These are phyloP conservation scores for Talaromyces islandicus DNA, from an alignment of 2,329 filamentous ascomycete species.

Conservation along the genomic window DNA sequence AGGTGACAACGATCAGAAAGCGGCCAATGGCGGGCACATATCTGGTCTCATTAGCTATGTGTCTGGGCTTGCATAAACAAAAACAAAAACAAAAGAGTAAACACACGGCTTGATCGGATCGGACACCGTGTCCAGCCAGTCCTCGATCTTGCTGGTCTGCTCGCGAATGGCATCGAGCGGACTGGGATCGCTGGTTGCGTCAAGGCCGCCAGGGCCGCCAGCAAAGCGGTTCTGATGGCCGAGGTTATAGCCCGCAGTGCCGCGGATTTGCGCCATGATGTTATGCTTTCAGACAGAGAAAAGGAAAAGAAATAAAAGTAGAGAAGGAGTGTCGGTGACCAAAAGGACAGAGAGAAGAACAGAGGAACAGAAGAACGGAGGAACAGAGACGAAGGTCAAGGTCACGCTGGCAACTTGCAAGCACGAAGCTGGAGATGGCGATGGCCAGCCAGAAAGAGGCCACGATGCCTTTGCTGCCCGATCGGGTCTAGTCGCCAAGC, in stretches of 20 bases:
- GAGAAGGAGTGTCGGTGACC: too few species aligned
- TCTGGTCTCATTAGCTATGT: conserved; percentile 43
- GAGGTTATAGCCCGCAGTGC: conserved; percentile 76
- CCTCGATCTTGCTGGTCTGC: conserved; percentile 98
- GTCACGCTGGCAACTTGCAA: background rate
- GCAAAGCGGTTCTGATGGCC: conserved; percentile 65
- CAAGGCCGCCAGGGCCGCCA: conserved; percentile 52
- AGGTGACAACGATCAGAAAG: conserved; percentile 96
- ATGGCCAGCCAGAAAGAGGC: background rate
- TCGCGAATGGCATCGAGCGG: conserved; percentile 83
- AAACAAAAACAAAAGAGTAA: background rate
- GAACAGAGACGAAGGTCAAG: background rate
- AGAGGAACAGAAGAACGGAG: background rate
- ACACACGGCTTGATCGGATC: conserved; percentile 94
- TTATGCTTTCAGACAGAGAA: background rate
- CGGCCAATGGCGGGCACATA: conserved; percentile 93
- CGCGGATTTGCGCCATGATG: conserved; percentile 51
- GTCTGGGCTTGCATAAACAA: conserved; percentile 14
- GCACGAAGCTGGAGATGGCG: background rate
- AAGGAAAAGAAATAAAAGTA: background rate
- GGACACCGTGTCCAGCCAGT: conserved; percentile 76
- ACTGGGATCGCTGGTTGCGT: conserved; percentile 63
- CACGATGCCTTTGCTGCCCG: conserved; percentile 2
- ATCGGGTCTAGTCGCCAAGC: background rate
- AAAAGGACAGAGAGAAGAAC: background rate